Evolutionary conservation across 176 grass and related monocot species (phyloP).

Genomic region (Oryza coarctata): DNA sequence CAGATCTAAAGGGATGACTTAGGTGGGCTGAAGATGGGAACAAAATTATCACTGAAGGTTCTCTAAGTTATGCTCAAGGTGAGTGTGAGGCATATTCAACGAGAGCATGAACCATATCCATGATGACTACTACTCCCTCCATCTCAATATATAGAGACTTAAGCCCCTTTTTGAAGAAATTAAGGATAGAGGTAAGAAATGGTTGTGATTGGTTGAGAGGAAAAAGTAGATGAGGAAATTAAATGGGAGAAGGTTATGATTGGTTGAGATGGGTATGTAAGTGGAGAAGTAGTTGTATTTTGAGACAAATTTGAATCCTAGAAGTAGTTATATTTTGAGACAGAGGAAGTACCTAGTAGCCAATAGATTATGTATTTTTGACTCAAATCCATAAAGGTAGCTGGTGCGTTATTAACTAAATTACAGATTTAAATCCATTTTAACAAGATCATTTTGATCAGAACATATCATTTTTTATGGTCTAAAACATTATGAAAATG

Average conservation of each 20-base stretch:
- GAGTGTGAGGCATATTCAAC: not conserved
- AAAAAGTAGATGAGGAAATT: too few relatives aligned
- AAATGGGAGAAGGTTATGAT: too few relatives aligned
- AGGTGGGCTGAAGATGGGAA: not conserved
- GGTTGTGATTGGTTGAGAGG: too few relatives aligned
- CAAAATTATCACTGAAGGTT: not conserved
- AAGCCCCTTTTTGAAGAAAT: too few relatives aligned
- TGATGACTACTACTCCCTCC: too few relatives aligned
- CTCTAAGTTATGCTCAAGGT: not conserved
- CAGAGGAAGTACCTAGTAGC: too few relatives aligned
- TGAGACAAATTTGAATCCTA: too few relatives aligned
- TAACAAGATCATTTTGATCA: not conserved
- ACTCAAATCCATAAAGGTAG: not conserved
- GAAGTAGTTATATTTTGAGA: too few relatives aligned
- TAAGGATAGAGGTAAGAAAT: too few relatives aligned
- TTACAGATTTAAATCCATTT: not conserved
- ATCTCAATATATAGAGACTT: too few relatives aligned
- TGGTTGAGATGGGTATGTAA: too few relatives aligned
- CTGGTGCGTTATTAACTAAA: not conserved
- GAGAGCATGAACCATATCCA: not conserved
- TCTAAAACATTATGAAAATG: not conserved
- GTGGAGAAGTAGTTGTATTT: too few relatives aligned
- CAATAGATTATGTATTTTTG: constrained; percentile 9
- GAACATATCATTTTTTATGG: not conserved
- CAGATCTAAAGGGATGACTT: not conserved